A percentile compares a stretch with the other conserved stretches of the same genome.
These are phyloP conservation scores for Fraxinus dipetala DNA, from an alignment of 305 asterid genomes.

Conservation along the genomic window DNA sequence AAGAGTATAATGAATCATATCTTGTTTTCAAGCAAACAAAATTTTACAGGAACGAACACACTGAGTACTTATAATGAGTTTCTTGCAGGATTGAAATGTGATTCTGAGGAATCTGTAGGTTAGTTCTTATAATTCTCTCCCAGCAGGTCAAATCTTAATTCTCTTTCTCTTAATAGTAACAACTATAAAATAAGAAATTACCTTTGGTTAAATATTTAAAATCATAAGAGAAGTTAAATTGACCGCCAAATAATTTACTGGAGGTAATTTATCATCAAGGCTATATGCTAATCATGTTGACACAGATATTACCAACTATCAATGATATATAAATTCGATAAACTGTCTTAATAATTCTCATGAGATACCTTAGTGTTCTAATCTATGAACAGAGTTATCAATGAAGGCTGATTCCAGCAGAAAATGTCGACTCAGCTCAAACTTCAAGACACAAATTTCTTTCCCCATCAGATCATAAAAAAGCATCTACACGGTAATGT, in stretches of 20 bases:
- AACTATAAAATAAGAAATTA: neutral
- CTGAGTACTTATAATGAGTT: neutral
- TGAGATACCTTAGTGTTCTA: neutral
- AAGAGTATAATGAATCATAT: neutral
- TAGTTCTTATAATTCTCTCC: neutral
- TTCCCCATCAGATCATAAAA: slow-evolving; percentile 2
- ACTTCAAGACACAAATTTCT: neutral
- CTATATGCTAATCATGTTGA: neutral
- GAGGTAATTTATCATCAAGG: neutral
- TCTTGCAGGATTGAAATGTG: neutral
- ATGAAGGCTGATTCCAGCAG: neutral
- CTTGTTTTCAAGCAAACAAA: neutral
- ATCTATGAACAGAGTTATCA: neutral
- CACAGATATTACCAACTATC: neutral
- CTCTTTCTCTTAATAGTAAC: neutral
- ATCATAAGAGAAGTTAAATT: neutral
- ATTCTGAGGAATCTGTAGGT: neutral
- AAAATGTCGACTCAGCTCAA: slow-evolving; percentile 6
- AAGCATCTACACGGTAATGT: neutral
- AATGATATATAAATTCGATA: neutral
- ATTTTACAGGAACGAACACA: neutral
- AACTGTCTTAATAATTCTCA: neutral
- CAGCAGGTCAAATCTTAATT: neutral
- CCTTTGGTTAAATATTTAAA: neutral
- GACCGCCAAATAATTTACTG: neutral